phyloP scores from a whole-genome alignment of 2,329 filamentous ascomycete genomes.

The Alternaria arbusti region DNA sequence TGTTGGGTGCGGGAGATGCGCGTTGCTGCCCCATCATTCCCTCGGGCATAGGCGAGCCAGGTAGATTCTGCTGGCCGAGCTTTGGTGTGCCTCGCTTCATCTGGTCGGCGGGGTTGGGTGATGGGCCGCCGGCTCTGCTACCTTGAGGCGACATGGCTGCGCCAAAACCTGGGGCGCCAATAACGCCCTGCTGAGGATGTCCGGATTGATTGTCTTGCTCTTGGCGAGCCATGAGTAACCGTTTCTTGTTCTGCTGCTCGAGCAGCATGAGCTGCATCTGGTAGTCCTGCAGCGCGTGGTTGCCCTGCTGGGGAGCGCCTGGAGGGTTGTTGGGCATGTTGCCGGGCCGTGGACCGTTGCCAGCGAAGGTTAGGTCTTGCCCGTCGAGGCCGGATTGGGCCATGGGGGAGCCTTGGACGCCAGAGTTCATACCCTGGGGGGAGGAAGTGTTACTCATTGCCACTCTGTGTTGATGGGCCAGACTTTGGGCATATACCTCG shows the following conservation, averaged over 20 bases:
- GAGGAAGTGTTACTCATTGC: constrained; percentile 81
- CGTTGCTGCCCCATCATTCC: constrained; percentile 68
- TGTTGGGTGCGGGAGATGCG: constrained; percentile 65
- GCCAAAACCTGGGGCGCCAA: constrained; percentile 62
- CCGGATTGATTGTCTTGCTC: constrained; percentile 73
- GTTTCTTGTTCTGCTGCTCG: constrained; percentile 87
- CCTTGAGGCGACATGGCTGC: constrained; percentile 73
- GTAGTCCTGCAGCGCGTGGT: constrained; percentile 84
- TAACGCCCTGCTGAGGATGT: constrained; percentile 56
- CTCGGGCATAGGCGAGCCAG: constrained; percentile 72
- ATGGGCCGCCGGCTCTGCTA: constrained; percentile 71
- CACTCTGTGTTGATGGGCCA: constrained; percentile 83
- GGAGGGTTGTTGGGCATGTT: constrained; percentile 67
- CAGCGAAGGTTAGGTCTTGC: constrained; percentile 42
- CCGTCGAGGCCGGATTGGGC: constrained; percentile 63
- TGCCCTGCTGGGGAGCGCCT: constrained; percentile 63
- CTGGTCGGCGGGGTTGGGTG: constrained; percentile 77
- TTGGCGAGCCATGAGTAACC: constrained; percentile 81
- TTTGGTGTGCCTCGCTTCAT: constrained; percentile 81
- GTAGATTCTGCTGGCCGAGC: constrained; percentile 71
- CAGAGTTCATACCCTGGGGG: constrained; percentile 72
- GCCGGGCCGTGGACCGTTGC: constrained; percentile 39
- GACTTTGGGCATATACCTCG: constrained; percentile 83
- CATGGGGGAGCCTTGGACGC: constrained; percentile 84
- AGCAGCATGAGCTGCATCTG: constrained; percentile 89